phyloP scores from a whole-genome alignment of 2,329 filamentous ascomycete genomes.

The Celoporthe dispersa region DNA sequence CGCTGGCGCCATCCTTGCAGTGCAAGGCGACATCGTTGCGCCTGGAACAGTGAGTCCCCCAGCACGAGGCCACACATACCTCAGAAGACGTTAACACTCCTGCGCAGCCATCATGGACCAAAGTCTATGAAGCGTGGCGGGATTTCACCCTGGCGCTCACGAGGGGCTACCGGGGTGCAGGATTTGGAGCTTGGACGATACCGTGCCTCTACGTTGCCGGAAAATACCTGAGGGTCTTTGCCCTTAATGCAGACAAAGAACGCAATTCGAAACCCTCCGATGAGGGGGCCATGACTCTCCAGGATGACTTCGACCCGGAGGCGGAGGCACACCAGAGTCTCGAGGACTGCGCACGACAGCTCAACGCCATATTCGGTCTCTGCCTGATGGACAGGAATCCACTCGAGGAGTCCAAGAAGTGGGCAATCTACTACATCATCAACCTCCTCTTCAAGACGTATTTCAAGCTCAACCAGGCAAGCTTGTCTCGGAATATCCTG shows the following conservation, averaged over 20 bases:
- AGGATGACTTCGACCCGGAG: constrained; percentile 82
- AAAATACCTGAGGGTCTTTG: constrained; percentile 84
- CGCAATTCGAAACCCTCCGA: constrained; percentile 47
- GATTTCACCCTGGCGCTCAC: constrained; percentile 78
- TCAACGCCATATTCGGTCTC: constrained; percentile 90
- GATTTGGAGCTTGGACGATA: constrained; percentile 88
- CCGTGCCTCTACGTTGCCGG: constrained; percentile 87
- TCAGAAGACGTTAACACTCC: background rate
- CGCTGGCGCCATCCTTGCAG: constrained; percentile 71
- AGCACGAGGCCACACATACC: too few species aligned
- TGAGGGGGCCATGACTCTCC: constrained; percentile 54
- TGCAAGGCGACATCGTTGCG: constrained; percentile 55
- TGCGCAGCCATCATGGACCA: constrained; percentile 68
- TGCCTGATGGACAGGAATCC: constrained; percentile 91
- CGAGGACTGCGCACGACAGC: constrained; percentile 85
- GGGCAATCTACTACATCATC: constrained; percentile 94
- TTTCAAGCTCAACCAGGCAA: constrained; percentile 90
- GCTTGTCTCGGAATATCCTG: constrained; percentile 87
- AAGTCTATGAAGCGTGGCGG: constrained; percentile 87
- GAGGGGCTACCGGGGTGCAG: constrained; percentile 76
- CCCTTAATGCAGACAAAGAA: constrained; percentile 86
- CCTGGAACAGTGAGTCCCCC: constrained; percentile 22
- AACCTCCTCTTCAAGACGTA: constrained; percentile 98
- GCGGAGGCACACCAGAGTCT: constrained; percentile 80
- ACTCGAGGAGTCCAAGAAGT: constrained; percentile 90